A percentile compares a stretch with the other conserved stretches of the same genome.
Conservation (phyloP, 139 green algal genomes). For the Asterochloris sp. region DNA sequence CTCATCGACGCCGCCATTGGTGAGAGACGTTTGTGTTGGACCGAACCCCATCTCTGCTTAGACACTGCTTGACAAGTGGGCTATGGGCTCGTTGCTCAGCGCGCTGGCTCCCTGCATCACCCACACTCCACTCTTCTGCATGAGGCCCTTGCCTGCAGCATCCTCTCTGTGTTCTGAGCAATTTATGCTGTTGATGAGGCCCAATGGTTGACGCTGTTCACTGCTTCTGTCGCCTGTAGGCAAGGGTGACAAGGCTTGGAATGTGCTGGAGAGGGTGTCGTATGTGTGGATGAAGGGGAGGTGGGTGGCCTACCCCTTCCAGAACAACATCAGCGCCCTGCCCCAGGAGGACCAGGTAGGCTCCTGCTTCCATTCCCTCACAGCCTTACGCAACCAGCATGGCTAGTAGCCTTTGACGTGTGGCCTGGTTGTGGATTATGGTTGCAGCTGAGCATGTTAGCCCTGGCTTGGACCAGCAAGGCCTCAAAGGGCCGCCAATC, state of each 20-base stretch:
- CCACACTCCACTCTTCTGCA: too few relatives aligned
- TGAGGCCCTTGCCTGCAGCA: too few relatives aligned
- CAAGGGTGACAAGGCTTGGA: conserved; percentile 70
- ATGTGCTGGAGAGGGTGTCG: conserved; percentile 78
- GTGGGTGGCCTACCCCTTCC: conserved; percentile 91
- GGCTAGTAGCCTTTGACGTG: neutral
- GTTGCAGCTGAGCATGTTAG: neutral
- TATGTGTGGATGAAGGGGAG: conserved; percentile 85
- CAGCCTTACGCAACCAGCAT: too few relatives aligned
- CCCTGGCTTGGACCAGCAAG: neutral
- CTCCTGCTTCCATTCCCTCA: neutral
- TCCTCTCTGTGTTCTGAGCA: too few relatives aligned
- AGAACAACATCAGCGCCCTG: conserved; percentile 89
- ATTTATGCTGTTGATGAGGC: too few relatives aligned
- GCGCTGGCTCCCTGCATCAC: too few relatives aligned
- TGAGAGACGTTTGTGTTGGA: neutral
- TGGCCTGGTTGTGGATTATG: neutral
- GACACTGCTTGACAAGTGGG: neutral
- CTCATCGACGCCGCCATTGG: conserved; percentile 50
- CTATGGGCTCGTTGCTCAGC: too few relatives aligned
- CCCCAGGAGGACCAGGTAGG: conserved; percentile 83
- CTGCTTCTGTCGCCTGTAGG: conserved; percentile 21
- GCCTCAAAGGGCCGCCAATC: neutral
- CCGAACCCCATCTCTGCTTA: neutral
- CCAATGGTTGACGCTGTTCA: neutral